Base-by-base conservation (phyloP, 1,139 yeast species). In the Geotrichum siamense region DNA sequence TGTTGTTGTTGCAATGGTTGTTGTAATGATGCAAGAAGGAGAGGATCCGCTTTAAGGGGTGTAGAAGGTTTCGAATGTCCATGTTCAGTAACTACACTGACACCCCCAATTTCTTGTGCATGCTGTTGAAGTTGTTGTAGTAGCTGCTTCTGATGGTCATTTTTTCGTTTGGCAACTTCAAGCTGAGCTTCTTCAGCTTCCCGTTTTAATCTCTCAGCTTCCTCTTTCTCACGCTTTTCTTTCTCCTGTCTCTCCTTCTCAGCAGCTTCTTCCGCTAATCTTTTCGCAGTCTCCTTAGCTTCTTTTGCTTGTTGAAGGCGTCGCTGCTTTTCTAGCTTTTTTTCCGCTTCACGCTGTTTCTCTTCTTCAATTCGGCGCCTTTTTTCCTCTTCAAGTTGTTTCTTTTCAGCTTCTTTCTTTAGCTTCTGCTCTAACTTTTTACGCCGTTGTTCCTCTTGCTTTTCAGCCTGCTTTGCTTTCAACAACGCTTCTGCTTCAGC, bases 361-460 rank as follows among this genome's bases (percentile, higher is more conserved):
- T 70, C 57, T 61, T 68, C 67, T 60, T 61, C 65, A 39, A 54
- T 55, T 26, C 56, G 55, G 17, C 55, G 54, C 38, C 53, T 55
- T 16, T 56, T 54, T 41, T 62, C 64, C 34, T 61, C 67, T 28
- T 64, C 69, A 22, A 50, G 53, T 13, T 57, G 60, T 29, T 61
- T 55, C 39, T 57, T 60, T 41, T 65, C 80, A 3, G 70, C 71
- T 46, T 70, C 74, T 56, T 68, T 72, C 55, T 69, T 68, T 48
- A 72, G 69, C 46, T 64, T 61, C 38, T 53, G 62, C 46, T 77
- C 82, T 44, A 68, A 77, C 55, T 69, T 74, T 51, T 70, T 70
- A 45, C 68, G 67, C 22, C 79, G 76, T 1, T 75, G 75, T 52
- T 78, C 81, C 51, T 72, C 78, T 33, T 73, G 75, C 55, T 73